These are phyloP conservation scores for Nepenthes alata DNA, from an alignment of 179 eudicot species.

Conservation along the genomic window DNA sequence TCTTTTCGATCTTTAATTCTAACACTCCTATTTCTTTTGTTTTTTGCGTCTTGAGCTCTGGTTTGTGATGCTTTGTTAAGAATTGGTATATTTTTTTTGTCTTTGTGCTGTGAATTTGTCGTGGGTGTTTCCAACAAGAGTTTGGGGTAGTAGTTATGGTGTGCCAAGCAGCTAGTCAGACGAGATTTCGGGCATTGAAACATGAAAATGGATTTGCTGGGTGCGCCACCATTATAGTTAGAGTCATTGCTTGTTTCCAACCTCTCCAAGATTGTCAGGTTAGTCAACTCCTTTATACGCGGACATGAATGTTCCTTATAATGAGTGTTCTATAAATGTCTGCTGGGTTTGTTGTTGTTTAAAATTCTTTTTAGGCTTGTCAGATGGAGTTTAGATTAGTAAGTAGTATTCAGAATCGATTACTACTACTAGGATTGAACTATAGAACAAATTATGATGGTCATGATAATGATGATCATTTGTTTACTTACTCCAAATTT, in stretches of 20 bases:
- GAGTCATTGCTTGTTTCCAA: slow-evolving; percentile 95
- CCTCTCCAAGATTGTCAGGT: slow-evolving; percentile 97
- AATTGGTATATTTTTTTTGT: background rate
- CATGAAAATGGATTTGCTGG: slow-evolving; percentile 88
- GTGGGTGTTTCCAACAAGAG: background rate
- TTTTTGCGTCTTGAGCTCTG: background rate
- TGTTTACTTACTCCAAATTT: no score
- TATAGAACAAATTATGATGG: background rate
- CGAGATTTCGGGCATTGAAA: slow-evolving; percentile 92
- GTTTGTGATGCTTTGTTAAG: background rate
- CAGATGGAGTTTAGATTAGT: no score
- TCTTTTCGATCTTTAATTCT: no score
- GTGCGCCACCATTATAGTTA: slow-evolving; percentile 72
- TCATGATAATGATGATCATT: background rate
- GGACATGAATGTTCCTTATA: background rate
- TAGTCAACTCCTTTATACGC: slow-evolving; percentile 4
- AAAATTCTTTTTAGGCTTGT: no score
- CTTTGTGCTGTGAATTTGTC: background rate
- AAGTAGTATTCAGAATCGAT: no score
- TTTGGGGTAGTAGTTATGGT: slow-evolving; percentile 74
- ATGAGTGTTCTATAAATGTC: background rate
- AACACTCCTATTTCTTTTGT: background rate
- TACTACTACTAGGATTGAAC: no score
- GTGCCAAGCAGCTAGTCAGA: slow-evolving; percentile 93
- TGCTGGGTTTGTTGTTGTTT: background rate